Base-by-base conservation (phyloP, 2,329 filamentous ascomycete genomes). In the Calonectria ilicicola region DNA sequence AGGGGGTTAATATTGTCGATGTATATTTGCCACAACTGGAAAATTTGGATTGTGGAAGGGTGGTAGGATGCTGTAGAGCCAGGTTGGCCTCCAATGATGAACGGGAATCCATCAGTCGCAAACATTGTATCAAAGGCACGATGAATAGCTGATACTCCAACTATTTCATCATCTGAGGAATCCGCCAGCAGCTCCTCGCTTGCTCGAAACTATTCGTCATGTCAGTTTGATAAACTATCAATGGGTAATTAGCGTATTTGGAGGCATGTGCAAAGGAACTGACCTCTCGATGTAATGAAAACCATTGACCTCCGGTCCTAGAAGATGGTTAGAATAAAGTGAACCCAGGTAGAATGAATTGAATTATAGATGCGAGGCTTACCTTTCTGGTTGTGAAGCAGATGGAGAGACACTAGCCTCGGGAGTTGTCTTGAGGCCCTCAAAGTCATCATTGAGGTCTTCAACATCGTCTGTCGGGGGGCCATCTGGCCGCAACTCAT, bases 1-100 rank as follows among this genome's bases (percentile, higher is more conserved):
- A 95, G 80, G 0, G 92, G 91, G 76, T 94, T 91, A 76, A 94
- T 90, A 77, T 93, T 93, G 74, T 91, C 89, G 49, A 94, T 87
- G 79, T 93, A 94, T 19, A 90, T 87, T 81, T 94, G 92, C 92
- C 93, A 94, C 21, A 93, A 84, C 75, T 90, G 88, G 72, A 92
- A 89, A 66, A 92, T 91, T 70, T 91, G 89, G 23, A 91, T 88
- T 27, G 88, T 84, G 2, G 87, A 80, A 12, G 91, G 91, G 74
- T 91, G 90, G 19, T 85, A 81, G 62, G 85, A 83, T 4, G 87
- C 86, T 62, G 90, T 83, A 60, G 83, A 84, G 21, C 83, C 79
- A 19, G 80, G 80, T 12, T 84, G 80, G 32, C 86, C 87, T 32
- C 89, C 88, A 19, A 91, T 84, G 35, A 89, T 83, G 76, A 92